phyloP scores from a whole-genome alignment of 495 filamentous ascomycete species.

The Penicillium nucicola region DNA sequence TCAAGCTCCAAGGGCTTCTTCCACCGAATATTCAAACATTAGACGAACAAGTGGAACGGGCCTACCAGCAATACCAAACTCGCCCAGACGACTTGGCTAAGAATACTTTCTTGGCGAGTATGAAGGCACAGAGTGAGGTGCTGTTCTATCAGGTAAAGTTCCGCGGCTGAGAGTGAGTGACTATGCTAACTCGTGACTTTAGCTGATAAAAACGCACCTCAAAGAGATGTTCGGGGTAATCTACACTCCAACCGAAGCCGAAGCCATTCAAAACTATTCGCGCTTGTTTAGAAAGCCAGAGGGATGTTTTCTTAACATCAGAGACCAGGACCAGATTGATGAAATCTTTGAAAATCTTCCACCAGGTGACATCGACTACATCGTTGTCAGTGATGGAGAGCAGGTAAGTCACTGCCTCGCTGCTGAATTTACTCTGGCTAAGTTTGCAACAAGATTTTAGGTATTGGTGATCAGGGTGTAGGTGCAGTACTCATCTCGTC shows the following conservation, averaged over 20 bases:
- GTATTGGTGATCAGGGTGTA: slow-evolving; percentile 89
- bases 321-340: slow-evolving; percentile 53
- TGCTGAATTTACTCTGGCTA: slow-evolving; percentile 21
- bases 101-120: slow-evolving; percentile 77
- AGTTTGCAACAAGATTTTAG: slow-evolving; percentile 61
- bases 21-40: slow-evolving; percentile 72
- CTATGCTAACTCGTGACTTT: neutral
- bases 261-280: slow-evolving; percentile 85
- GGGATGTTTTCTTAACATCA: slow-evolving; percentile 60
- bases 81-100: slow-evolving; percentile 62
- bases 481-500: slow-evolving; percentile 85
- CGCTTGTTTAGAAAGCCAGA: slow-evolving; percentile 73
- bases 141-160: no score
- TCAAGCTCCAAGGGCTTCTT: slow-evolving; percentile 68
- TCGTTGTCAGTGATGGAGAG: slow-evolving; percentile 80
- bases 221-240: slow-evolving; percentile 88
- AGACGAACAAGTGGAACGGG: slow-evolving; percentile 74
- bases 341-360: slow-evolving; percentile 64
- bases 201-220: slow-evolving; percentile 62
- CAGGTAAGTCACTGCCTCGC: slow-evolving; percentile 35
- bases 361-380: slow-evolving; percentile 75
- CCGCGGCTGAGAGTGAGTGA: no score
- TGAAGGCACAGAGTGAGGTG: slow-evolving; percentile 74
- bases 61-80: slow-evolving; percentile 74
- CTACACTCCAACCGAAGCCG: slow-evolving; percentile 88